A percentile compares a stretch with the other conserved stretches of the same genome.
Evolutionary conservation across 345 rosid species (phyloP).

Genomic region (Pistacia vera): DNA sequence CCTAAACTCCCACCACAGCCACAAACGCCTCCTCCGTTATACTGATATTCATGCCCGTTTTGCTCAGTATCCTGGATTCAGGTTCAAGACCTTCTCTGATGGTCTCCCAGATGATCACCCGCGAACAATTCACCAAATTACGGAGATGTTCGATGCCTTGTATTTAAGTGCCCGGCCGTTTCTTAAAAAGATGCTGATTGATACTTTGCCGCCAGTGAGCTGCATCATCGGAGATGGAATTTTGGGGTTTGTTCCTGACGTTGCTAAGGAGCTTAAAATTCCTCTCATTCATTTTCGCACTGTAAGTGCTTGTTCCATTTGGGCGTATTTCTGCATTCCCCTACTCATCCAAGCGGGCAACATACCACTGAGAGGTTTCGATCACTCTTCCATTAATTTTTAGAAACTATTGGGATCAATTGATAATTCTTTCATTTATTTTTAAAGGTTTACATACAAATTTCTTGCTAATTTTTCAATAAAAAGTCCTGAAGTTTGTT

Average conservation of each 20-base stretch:
- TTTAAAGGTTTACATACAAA: no score
- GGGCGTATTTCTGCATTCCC: conserved; percentile 32
- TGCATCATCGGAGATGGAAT: conserved; percentile 35
- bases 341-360: conserved; percentile 29
- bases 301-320: conserved; percentile 17
- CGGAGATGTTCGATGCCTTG: conserved; percentile 9
- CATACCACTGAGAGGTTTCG: conserved; percentile 36
- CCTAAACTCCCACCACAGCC: conserved; percentile 33
- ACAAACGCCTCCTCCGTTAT: conserved; percentile 20
- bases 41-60: conserved; percentile 22
- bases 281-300: conserved; percentile 31
- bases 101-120: conserved; percentile 29
- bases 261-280: conserved; percentile 23
- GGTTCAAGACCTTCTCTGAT: conserved; percentile 26
- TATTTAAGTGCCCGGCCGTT: background rate
- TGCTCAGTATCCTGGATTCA: conserved; percentile 10
- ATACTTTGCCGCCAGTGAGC: background rate
- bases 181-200: conserved; percentile 18
- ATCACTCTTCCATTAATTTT: no score
- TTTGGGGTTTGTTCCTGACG: conserved; percentile 24
- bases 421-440: no score
- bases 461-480: no score
- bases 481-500: no score
- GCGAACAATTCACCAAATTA: background rate
- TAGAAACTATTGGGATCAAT: no score